Evolutionary conservation across 2,329 filamentous ascomycete genomes (phyloP).

Genomic region (Cladosporium sp.): DNA sequence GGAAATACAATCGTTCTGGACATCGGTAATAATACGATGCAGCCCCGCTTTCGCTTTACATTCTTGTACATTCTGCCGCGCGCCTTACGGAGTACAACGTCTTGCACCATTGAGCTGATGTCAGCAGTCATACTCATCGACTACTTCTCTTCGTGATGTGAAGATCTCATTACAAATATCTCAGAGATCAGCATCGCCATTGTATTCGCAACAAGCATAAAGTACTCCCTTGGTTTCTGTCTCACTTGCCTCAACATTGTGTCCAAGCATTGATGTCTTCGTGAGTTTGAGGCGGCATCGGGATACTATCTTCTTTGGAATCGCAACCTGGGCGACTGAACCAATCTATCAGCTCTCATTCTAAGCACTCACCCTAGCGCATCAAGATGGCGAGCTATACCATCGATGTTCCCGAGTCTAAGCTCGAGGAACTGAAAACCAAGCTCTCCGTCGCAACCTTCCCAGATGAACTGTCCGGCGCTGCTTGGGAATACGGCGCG

Average conservation of each 20-base stretch:
- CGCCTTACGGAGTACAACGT: too few relatives aligned
- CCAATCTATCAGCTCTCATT: not conserved
- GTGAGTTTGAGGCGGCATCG: too few relatives aligned
- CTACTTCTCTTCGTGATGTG: not conserved
- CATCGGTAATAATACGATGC: not conserved
- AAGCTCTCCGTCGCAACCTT: constrained; percentile 54
- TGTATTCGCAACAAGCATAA: too few relatives aligned
- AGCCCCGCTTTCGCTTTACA: too few relatives aligned
- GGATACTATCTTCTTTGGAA: too few relatives aligned
- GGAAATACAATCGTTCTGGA: not conserved
- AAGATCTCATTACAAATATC: not conserved
- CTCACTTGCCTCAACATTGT: too few relatives aligned
- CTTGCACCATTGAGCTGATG: not conserved
- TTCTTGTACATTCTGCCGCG: too few relatives aligned
- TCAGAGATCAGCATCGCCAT: too few relatives aligned
- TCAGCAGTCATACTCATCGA: not conserved
- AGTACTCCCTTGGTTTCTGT: too few relatives aligned
- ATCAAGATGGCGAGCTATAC: constrained; percentile 39
- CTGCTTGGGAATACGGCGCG: constrained; percentile 56
- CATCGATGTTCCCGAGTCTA: constrained; percentile 49
- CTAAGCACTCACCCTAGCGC: not conserved
- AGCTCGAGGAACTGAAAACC: constrained; percentile 50
- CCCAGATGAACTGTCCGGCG: constrained; percentile 52
- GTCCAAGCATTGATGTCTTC: too few relatives aligned
- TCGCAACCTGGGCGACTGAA: too few relatives aligned